Percentiles rank a stretch among this genome's conserved stretches.
Evolutionary conservation across 106 monocot genomes (phyloP).

Genomic region (Hemerocallis citrina): DNA sequence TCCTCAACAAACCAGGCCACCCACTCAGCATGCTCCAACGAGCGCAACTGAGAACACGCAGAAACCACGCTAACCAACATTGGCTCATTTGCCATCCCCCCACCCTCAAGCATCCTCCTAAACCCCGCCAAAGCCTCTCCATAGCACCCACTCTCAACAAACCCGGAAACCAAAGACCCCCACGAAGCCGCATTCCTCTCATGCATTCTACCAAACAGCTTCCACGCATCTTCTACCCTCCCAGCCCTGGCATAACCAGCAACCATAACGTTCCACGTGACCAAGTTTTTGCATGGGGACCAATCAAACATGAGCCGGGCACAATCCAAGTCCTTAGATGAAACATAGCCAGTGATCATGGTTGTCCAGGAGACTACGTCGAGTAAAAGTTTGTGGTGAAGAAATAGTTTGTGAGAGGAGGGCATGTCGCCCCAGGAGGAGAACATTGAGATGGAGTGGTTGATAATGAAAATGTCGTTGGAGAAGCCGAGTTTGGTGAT

Average conservation of each 20-base stretch:
- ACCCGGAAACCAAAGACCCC: conserved; percentile 61
- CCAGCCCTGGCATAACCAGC: conserved; percentile 38
- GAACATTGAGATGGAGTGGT: conserved; percentile 59
- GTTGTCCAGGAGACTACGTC: conserved; percentile 82
- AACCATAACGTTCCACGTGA: conserved; percentile 78
- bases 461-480: conserved; percentile 41
- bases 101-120: conserved; percentile 22
- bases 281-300: conserved; percentile 40
- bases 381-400: conserved; percentile 6
- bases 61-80: conserved; percentile 40
- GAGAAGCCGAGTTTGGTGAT: conserved; percentile 30
- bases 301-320: conserved; percentile 50
- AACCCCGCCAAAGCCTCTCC: conserved; percentile 39
- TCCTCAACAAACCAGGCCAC: conserved; percentile 18
- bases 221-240: conserved; percentile 11
- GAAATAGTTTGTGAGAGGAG: conserved; percentile 40
- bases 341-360: conserved; percentile 42
- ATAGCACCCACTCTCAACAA: conserved; percentile 27
- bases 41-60: conserved; percentile 42
- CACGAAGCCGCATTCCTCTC: conserved; percentile 40
- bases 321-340: conserved; percentile 19
- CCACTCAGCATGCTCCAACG: conserved; percentile 32
- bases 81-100: conserved; percentile 33
- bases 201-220: conserved; percentile 54
- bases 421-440: conserved; percentile 20